Evolutionary conservation across 306 rosid species (phyloP).

Genomic region (Inga oerstediana): DNA sequence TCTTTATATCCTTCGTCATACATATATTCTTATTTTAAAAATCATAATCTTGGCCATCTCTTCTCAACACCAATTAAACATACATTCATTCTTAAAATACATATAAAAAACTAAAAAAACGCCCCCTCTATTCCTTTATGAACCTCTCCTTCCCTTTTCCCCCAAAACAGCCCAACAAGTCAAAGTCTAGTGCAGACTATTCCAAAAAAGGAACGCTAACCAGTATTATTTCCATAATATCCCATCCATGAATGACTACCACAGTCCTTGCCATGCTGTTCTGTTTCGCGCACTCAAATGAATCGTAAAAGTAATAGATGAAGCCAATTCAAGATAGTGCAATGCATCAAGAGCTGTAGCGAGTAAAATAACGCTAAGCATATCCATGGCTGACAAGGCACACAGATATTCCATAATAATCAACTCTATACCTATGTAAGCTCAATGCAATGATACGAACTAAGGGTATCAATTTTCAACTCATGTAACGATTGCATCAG

Average conservation of each 20-base stretch:
- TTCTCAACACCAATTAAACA: slow-evolving; percentile 3
- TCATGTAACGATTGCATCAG: not conserved
- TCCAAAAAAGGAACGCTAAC: not conserved
- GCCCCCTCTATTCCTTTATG: slow-evolving; percentile 8
- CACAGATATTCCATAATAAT: not conserved
- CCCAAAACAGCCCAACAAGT: slow-evolving; percentile 8
- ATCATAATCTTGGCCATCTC: slow-evolving; percentile 3
- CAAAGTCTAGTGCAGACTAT: not conserved
- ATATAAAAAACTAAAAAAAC: not conserved
- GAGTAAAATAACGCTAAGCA: not conserved
- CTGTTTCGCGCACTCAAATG: not conserved
- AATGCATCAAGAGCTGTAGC: not conserved
- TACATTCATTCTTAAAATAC: not conserved
- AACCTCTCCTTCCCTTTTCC: slow-evolving; percentile 21
- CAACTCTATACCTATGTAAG: not conserved
- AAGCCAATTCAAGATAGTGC: not conserved
- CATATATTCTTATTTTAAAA: not conserved
- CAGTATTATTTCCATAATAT: not conserved
- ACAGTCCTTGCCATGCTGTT: not conserved
- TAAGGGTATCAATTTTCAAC: not conserved
- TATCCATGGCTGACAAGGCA: not conserved
- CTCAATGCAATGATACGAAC: not conserved
- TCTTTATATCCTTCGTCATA: slow-evolving; percentile 8
- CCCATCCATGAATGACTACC: not conserved
- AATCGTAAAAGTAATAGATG: not conserved